These are phyloP conservation scores for Spinacia oleracea DNA, from an alignment of 179 eudicot genomes.

Conservation along the genomic window DNA sequence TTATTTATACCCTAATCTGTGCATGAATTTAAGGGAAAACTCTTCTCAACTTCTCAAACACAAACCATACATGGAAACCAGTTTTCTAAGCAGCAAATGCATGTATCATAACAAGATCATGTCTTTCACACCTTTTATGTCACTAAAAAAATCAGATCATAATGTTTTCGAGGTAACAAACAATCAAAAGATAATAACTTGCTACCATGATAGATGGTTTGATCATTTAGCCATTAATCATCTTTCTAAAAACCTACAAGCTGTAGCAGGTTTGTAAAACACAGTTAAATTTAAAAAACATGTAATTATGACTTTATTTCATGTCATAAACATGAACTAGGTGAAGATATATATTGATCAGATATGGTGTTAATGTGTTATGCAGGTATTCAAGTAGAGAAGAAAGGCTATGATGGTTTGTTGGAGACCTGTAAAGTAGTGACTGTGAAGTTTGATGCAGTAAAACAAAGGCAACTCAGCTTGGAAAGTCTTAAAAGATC, in stretches of 20 bases:
- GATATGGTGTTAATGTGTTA: background rate
- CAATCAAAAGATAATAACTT: constrained; percentile 19
- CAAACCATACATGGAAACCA: constrained; percentile 36
- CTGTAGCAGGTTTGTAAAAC: constrained; percentile 46
- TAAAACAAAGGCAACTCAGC: constrained; percentile 49
- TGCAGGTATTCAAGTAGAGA: constrained; percentile 48
- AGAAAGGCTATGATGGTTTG: constrained; percentile 64
- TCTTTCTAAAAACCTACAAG: constrained; percentile 60
- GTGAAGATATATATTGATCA: background rate
- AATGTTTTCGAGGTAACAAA: background rate
- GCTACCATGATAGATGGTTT: constrained; percentile 59
- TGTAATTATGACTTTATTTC: background rate
- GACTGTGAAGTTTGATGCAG: constrained; percentile 35
- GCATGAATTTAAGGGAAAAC: background rate
- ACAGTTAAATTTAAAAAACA: background rate
- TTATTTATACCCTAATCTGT: background rate
- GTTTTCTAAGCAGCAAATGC: constrained; percentile 18
- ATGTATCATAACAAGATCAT: constrained; percentile 4
- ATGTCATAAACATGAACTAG: background rate
- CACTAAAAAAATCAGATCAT: constrained; percentile 3
- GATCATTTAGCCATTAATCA: constrained; percentile 68
- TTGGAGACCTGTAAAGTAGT: constrained; percentile 53
- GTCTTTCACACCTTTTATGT: constrained; percentile 13
- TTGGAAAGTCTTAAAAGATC: constrained; percentile 47
- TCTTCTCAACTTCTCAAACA: background rate